Evolutionary conservation across 805 yeast genomes (phyloP).

Genomic region (Danielozyma ontarioensis): DNA sequence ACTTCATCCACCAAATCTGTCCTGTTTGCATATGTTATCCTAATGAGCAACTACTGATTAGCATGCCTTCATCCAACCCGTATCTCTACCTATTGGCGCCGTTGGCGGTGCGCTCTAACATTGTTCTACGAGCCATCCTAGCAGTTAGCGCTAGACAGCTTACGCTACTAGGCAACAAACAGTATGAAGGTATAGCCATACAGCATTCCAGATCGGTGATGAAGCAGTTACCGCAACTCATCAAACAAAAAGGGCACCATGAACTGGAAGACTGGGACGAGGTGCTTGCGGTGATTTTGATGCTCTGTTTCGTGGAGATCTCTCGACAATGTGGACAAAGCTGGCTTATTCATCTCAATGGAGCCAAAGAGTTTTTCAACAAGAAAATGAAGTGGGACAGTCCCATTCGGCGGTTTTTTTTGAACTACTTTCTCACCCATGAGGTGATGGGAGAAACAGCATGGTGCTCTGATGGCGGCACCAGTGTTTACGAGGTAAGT

Average conservation of each 20-base stretch:
- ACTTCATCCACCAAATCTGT: slow-evolving; percentile 29
- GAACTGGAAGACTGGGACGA: slow-evolving; percentile 33
- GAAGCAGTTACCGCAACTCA: slow-evolving; percentile 22
- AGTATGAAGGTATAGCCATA: slow-evolving; percentile 20
- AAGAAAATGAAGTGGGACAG: too few species aligned
- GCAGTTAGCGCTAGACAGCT: slow-evolving; percentile 35
- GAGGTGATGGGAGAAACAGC: slow-evolving; percentile 43
- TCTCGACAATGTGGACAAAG: slow-evolving; percentile 33
- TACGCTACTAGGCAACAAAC: slow-evolving; percentile 19
- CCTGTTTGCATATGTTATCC: slow-evolving; percentile 38
- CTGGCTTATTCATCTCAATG: slow-evolving; percentile 33
- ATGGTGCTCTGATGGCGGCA: slow-evolving; percentile 18
- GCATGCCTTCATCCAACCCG: slow-evolving; percentile 21
- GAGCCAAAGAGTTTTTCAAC: slow-evolving; percentile 29
- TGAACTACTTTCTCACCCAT: slow-evolving; percentile 34
- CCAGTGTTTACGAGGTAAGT: slow-evolving; percentile 22
- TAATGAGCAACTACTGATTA: slow-evolving; percentile 8
- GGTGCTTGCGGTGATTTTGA: slow-evolving; percentile 31
- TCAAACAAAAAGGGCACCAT: slow-evolving; percentile 16
- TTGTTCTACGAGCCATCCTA: slow-evolving; percentile 28
- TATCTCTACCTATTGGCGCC: slow-evolving; percentile 35
- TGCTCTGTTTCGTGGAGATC: slow-evolving; percentile 39
- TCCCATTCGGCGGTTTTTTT: slow-evolving; percentile 30
- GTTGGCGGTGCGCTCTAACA: slow-evolving; percentile 23
- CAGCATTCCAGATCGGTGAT: slow-evolving; percentile 22